A percentile compares a stretch with the other conserved stretches of the same genome.
phyloP scores from a whole-genome alignment of 2,329 filamentous ascomycete genomes.

The Pseudocercospora pini-densiflorae region DNA sequence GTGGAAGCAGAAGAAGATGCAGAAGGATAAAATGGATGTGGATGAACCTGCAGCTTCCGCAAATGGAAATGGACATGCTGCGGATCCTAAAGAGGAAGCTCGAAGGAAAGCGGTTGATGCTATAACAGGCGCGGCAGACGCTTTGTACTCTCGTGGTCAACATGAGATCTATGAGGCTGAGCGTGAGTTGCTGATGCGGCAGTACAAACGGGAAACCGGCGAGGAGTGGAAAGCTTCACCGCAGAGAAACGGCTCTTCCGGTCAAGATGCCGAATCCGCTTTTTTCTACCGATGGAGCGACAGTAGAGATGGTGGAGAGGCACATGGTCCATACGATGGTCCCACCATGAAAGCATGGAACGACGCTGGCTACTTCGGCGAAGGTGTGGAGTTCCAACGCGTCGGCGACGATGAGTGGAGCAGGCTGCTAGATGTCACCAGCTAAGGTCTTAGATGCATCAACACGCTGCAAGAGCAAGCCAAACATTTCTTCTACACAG shows the following conservation, averaged over 20 bases:
- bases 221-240: conserved; percentile 72
- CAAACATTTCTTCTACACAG: not conserved
- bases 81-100: conserved; percentile 70
- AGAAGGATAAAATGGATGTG: conserved; percentile 70
- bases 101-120: conserved; percentile 76
- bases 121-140: conserved; percentile 89
- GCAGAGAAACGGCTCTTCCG: conserved; percentile 32
- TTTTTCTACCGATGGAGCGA: conserved; percentile 89
- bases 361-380: conserved; percentile 88
- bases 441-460: conserved; percentile 5
- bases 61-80: conserved; percentile 44
- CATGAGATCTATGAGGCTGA: conserved; percentile 92
- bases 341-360: conserved; percentile 89
- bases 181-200: conserved; percentile 79
- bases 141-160: conserved; percentile 79
- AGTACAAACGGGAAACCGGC: conserved; percentile 83
- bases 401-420: conserved; percentile 51
- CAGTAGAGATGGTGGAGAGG: conserved; percentile 75
- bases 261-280: conserved; percentile 2
- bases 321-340: conserved; percentile 86
- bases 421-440: conserved; percentile 44
- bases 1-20: conserved; percentile 62
- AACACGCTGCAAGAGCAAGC: not conserved
- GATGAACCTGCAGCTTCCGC: conserved; percentile 46
- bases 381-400: conserved; percentile 70